phyloP scores from a whole-genome alignment of 306 rosid species.

The Castanospermum australe region DNA sequence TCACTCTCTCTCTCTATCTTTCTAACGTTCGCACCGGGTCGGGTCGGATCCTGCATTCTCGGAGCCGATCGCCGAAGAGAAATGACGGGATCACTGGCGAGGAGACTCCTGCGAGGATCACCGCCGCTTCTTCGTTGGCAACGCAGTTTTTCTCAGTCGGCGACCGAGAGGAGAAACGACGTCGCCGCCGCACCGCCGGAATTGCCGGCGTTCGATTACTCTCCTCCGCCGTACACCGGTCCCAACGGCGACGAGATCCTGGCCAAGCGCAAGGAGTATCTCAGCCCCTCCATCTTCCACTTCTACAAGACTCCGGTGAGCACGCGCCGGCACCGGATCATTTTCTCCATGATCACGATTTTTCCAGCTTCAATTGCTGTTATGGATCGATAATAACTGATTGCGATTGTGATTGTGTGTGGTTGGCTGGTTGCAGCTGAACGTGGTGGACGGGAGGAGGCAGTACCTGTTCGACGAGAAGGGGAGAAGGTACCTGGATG shows the following conservation, averaged over 20 bases:
- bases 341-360: not conserved
- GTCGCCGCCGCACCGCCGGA: conserved; percentile 20
- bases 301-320: conserved; percentile 74
- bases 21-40: not conserved
- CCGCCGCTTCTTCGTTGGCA: not conserved
- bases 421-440: conserved; percentile 50
- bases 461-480: conserved; percentile 88
- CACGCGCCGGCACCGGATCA: not conserved
- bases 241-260: conserved; percentile 65
- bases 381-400: not conserved
- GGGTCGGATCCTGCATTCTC: conserved; percentile 21
- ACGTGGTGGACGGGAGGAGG: conserved; percentile 79
- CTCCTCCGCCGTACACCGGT: conserved; percentile 73
- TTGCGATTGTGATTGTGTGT: not conserved
- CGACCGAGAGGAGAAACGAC: conserved; percentile 31
- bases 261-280: conserved; percentile 72
- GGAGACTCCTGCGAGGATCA: conserved; percentile 26
- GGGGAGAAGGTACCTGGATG: conserved; percentile 85
- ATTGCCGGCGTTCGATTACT: conserved; percentile 69
- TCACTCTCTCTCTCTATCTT: not conserved
- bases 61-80: conserved; percentile 3
- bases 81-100: conserved; percentile 56
- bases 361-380: no score
- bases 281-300: conserved; percentile 77
- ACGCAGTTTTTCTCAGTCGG: conserved; percentile 47